Base-by-base conservation (phyloP, 768 basidiomycete genomes). In the Butyriboletus loyo region DNA sequence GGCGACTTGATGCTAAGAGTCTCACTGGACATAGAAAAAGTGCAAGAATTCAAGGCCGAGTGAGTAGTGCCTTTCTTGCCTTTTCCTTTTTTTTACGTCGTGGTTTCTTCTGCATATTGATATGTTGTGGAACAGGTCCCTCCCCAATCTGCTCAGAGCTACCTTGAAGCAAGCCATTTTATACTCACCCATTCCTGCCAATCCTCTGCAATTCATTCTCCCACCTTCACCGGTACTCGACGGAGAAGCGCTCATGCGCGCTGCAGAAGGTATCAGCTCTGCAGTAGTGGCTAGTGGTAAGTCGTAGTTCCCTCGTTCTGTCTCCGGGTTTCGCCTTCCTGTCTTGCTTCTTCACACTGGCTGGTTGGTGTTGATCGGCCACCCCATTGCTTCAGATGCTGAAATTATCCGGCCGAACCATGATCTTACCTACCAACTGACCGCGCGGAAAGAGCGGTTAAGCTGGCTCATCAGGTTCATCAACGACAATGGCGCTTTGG, bases 381-480 rank as follows among this genome's bases (percentile, higher is more conserved):
- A 11, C 6, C 13, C 13, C 25, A 41, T 24, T 38, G 9, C 5
- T 39, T 37, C 65, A 87, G 83, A 92, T 73, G 58, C 77, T 25
- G 76, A 85, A 68, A 76, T 90, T 57, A 84, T 93, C 44, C 72
- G 81, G 36, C 77, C 82, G 9, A 88, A 87, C 55, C 87, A 90
- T 60, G 94, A 97, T 65, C 73, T 96, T 37, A 83, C 83, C 15
- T 77, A 84, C 2, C 93, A 95, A 64, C 69, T 98, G 57, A 78
- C 77, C 5, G 83, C 82, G 36, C 81, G 91, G 27, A 86, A 86
- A 62, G 84, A 87, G 49, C 75, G 90, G 34, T 72, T 95, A 27
- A 84, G 82, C 49, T 92, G 89, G 78, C 76, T 98, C n/a, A 89
- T 96, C 58, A 79, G 78, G 24, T 96, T 93, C 66, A 89, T 97